Evolutionary conservation across 2,329 filamentous ascomycete species (phyloP).

Genomic region (Tolypocladium endophyticum): DNA sequence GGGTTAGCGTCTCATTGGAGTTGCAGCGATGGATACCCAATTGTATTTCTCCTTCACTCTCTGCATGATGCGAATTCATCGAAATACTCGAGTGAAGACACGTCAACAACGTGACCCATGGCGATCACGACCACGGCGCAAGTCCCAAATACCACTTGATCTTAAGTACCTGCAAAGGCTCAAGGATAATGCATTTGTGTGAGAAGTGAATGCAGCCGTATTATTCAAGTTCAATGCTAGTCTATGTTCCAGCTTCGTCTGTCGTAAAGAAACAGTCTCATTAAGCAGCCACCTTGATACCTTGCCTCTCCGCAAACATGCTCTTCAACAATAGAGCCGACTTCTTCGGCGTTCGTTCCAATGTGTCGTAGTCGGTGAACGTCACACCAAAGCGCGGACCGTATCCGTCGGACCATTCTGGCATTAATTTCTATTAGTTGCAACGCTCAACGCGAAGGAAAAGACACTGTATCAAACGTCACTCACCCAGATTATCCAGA

Average conservation of each 20-base stretch:
- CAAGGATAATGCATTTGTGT: not conserved
- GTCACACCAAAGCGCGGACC: constrained; percentile 78
- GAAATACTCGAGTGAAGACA: too few relatives aligned
- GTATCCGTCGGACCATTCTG: constrained; percentile 79
- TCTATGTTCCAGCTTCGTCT: not conserved
- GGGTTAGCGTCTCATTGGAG: not conserved
- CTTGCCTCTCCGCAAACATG: constrained; percentile 13
- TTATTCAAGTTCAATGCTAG: not conserved
- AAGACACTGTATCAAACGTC: not conserved
- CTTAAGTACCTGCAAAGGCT: not conserved
- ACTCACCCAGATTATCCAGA: constrained; percentile 62
- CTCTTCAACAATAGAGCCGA: constrained; percentile 19
- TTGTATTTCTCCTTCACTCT: not conserved
- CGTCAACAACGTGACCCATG: not conserved
- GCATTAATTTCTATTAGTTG: constrained; percentile 15
- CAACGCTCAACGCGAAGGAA: not conserved
- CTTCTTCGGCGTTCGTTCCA: constrained; percentile 26
- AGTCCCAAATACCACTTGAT: too few relatives aligned
- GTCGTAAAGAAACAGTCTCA: not conserved
- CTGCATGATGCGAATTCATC: not conserved
- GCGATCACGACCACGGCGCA: too few relatives aligned
- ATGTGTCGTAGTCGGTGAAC: constrained; percentile 64
- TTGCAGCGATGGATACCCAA: not conserved
- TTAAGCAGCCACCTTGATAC: not conserved
- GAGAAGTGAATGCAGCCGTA: not conserved